These are phyloP conservation scores for Thermothelomyces thermophilus DNA, from an alignment of 2,329 filamentous ascomycete species.

Conservation along the genomic window DNA sequence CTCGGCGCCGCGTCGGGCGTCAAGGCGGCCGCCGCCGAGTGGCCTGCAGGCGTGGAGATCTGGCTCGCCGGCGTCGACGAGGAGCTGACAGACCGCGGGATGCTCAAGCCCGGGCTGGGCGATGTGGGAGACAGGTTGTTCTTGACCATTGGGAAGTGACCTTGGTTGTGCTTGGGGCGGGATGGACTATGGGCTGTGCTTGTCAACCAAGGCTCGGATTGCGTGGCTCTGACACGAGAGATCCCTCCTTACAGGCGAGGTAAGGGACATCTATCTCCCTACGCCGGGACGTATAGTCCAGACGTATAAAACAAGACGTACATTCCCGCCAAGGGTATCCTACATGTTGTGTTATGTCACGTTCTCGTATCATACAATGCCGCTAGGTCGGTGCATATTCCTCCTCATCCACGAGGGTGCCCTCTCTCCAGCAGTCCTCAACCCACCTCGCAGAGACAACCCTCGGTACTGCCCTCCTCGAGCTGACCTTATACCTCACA, in stretches of 20 bases:
- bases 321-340: neutral
- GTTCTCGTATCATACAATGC: neutral
- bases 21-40: conserved; percentile 63
- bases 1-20: conserved; percentile 69
- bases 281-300: no score
- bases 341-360: neutral
- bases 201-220: neutral
- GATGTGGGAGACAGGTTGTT: conserved; percentile 89
- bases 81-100: conserved; percentile 68
- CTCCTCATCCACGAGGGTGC: conserved; percentile 75
- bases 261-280: no score
- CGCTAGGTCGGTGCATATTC: conserved; percentile 16
- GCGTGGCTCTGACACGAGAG: neutral
- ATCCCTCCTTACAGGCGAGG: no score
- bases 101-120: conserved; percentile 85
- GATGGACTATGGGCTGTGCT: neutral
- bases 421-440: conserved; percentile 70
- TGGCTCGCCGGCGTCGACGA: conserved; percentile 78
- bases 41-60: conserved; percentile 69
- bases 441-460: conserved; percentile 69
- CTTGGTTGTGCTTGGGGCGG: neutral
- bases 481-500: conserved; percentile 42
- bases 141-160: conserved; percentile 75
- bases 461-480: conserved; percentile 51
- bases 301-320: neutral